Evolutionary conservation across 2,329 filamentous ascomycete species (phyloP), one percentile per base, ranked within the genome.

Genomic region (Mollisia scopiformis): DNA sequence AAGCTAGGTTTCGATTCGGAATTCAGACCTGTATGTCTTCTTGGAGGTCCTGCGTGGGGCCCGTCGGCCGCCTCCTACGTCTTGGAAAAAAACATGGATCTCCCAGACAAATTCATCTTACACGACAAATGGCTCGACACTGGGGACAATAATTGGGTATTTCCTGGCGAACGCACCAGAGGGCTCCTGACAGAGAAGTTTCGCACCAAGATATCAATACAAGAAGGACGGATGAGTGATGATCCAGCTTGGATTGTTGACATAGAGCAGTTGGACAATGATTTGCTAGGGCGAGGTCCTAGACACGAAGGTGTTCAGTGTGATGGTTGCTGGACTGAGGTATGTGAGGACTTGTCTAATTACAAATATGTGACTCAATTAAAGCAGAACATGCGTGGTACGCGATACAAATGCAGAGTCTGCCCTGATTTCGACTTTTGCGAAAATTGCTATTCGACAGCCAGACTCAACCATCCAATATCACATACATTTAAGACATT

Each of bases 1-100:
- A 65, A 63, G 31, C 25, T 65, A 4, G 61, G 60, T 7, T 65
- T 63, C 30, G 62, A 63, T 35, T 33, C 33, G 7, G 43, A 13
- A 1, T 63, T 65, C 50, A 63, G 63, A 28, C 59, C 62, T 30
- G 55, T 55, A 2, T 59, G 55, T 27, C 50, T 58, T 19, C 46
- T 46, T 23, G 41, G 39, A 6, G 39, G 39, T 6, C 39, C 19
- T 43, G 39, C 39, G 2, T 21, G 39, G 39, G 39, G 39, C 19
- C 23, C 19, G 5, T 4, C 21, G 6, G 39, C 39, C 6, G 23
- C n/a, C 21, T 43, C 39, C 7, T 43, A 43, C 39, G 21, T 43
- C 6, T 19, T 19, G 19, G n/a, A 43, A 23, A 25, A 21, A 23
- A 19, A 43, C 7, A 23, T 43, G 39, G 39, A 4, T 6, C 11